Evolutionary conservation across 257 asterid species (phyloP), one percentile per base, ranked within the genome.

Genomic region (Knoxia roxburghii): DNA sequence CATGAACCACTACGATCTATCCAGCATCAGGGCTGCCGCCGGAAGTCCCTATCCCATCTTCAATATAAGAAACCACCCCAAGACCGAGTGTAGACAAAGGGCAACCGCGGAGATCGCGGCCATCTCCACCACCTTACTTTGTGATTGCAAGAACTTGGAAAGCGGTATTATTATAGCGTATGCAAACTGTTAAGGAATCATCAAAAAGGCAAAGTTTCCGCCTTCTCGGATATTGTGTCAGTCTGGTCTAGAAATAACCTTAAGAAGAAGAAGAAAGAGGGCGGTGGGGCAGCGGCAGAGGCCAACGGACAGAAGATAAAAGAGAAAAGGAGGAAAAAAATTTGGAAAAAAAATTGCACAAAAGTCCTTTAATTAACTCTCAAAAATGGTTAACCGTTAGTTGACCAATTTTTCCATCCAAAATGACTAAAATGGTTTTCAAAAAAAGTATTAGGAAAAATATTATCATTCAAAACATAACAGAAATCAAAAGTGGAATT

Each of bases 131-230:
- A 85, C 79, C 57, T 71, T 83, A 76, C 86, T 83, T 71, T 83
- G 89, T 27, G 95, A 88, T 35, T 82, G 93, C 49, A 86, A 53
- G 72, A 84, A 86, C 53, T 86, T 86, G 6, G 86, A 23, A 0
- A 82, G 29, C 0, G 88, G 86, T 15, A 78, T 64, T 37, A 72
- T 74, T 49, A 84, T 17, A 1, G 91, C 86, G n/a, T 87, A 87
- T 0, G 95, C 95, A 23, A 79, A 85, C 17, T 81, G 77, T 68
- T 87, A 86, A 0, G 91, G 95, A 13, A 85, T 85, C 91, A 87
- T 83, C 79, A 76, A 81, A 6, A 81, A 0, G 0, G 89, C 74
- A 54, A 84, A 53, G 4, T 50, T 81, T 14, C 91, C 90, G 0
- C 79, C 93, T 26, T 46, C 79, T 11, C 23, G 2, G 88, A 74